phyloP scores from a whole-genome alignment of 805 yeast genomes.

The Metschnikowia kofuensis region DNA sequence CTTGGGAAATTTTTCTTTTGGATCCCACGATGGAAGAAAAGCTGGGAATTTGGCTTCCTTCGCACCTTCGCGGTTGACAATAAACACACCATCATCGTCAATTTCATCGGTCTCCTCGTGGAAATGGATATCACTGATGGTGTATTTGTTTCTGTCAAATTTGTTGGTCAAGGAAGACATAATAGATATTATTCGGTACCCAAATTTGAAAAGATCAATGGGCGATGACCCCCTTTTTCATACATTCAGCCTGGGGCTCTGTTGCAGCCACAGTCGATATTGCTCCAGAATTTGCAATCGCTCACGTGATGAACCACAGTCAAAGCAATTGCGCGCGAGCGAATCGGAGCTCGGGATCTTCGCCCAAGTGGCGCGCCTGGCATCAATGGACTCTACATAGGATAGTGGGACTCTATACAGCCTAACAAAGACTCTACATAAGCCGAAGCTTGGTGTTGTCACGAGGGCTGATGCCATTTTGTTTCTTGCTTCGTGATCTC shows the following conservation, averaged over 20 bases:
- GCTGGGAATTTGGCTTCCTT: conserved; percentile 23
- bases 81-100: conserved; percentile 29
- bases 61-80: conserved; percentile 30
- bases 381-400: not conserved
- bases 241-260: not conserved
- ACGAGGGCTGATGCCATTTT: not conserved
- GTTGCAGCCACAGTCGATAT: conserved; percentile 10
- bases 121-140: conserved; percentile 14
- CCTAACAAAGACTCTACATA: not conserved
- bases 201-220: not conserved
- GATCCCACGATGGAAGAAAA: conserved; percentile 32
- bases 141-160: conserved; percentile 6
- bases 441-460: not conserved
- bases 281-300: conserved; percentile 7
- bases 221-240: not conserved
- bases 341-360: not conserved
- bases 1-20: conserved; percentile 29
- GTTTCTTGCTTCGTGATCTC: not conserved
- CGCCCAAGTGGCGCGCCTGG: not conserved
- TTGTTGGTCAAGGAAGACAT: conserved; percentile 6
- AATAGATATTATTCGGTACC: not conserved
- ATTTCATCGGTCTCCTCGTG: conserved; percentile 24
- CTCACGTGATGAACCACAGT: conserved; percentile 10
- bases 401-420: not conserved
- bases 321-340: not conserved